A percentile compares a stretch with the other conserved stretches of the same genome.
Conservation (phyloP, 2,329 filamentous ascomycete species). For the Botrytis aclada region DNA sequence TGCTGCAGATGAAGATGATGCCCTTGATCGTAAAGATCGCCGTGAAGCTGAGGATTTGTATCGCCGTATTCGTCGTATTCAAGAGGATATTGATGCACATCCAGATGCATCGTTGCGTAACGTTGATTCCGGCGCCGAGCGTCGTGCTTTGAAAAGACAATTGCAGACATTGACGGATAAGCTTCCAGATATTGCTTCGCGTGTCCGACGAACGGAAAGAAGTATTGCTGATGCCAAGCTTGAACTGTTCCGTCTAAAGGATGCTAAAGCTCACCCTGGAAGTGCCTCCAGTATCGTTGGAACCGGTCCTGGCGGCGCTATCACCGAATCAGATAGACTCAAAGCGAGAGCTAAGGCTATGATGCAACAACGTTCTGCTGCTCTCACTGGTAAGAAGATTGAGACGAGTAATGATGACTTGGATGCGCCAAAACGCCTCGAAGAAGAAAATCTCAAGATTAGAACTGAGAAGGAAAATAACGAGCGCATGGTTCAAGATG, state of each 20-base stretch:
- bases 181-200: constrained; percentile 85
- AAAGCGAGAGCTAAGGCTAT: constrained; percentile 95
- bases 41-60: constrained; percentile 93
- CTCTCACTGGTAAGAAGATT: constrained; percentile 79
- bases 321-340: constrained; percentile 90
- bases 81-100: constrained; percentile 92
- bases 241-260: constrained; percentile 88
- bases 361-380: constrained; percentile 97
- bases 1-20: constrained; percentile 84
- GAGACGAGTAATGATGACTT: constrained; percentile 67
- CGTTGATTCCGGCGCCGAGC: constrained; percentile 83
- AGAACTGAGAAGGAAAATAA: constrained; percentile 88
- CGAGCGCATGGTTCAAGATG: constrained; percentile 93
- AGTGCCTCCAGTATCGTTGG: constrained; percentile 80
- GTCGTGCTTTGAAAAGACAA: constrained; percentile 81
- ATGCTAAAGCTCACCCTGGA: constrained; percentile 86
- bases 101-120: constrained; percentile 70
- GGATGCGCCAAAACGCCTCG: constrained; percentile 78
- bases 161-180: constrained; percentile 85
- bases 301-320: constrained; percentile 82
- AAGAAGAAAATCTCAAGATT: constrained; percentile 80
- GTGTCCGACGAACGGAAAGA: constrained; percentile 86
- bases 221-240: constrained; percentile 88
- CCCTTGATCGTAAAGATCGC: constrained; percentile 83
- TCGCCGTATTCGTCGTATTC: constrained; percentile 82